A percentile compares a stretch with the other conserved stretches of the same genome.
Evolutionary conservation across 108 stramenopile genomes (phyloP).

Genomic region (Conticribra weissflogii): DNA sequence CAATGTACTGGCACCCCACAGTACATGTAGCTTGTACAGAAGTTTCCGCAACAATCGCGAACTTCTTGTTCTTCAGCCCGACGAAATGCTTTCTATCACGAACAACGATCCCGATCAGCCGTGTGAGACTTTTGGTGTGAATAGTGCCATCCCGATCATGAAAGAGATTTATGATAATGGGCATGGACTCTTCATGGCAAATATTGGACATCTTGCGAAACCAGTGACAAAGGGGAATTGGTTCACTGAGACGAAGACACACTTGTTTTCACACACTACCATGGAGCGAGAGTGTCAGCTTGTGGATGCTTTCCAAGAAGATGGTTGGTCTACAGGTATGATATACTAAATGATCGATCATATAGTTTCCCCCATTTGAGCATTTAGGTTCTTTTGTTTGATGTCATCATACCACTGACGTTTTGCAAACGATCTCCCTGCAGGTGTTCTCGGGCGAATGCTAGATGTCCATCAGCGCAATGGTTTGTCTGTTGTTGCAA

Average conservation of each 20-base stretch:
- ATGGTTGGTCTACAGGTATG: constrained; percentile 6
- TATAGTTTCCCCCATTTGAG: too few relatives aligned
- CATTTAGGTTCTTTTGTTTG: too few relatives aligned
- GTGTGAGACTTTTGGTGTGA: constrained; percentile 37
- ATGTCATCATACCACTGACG: neutral
- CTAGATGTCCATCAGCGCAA: constrained; percentile 39
- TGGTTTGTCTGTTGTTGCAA: constrained; percentile 35
- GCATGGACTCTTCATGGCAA: constrained; percentile 28
- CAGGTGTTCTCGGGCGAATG: constrained; percentile 56
- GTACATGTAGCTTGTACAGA: constrained; percentile 16
- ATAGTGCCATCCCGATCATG: constrained; percentile 21
- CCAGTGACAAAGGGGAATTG: constrained; percentile 42
- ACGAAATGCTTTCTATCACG: constrained; percentile 15
- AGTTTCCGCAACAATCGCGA: constrained; percentile 11
- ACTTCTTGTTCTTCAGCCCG: constrained; percentile 6
- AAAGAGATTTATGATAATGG: constrained; percentile 42
- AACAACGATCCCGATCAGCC: neutral
- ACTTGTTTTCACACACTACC: constrained; percentile 39
- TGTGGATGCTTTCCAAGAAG: constrained; percentile 43
- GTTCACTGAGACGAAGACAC: constrained; percentile 37
- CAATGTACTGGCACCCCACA: constrained; percentile 43
- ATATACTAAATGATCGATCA: too few relatives aligned
- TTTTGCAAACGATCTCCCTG: neutral
- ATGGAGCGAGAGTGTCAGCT: constrained; percentile 29
- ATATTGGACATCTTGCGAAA: constrained; percentile 29